Conservation (phyloP, 2,329 filamentous ascomycete species). For the Cladosporium sp. region DNA sequence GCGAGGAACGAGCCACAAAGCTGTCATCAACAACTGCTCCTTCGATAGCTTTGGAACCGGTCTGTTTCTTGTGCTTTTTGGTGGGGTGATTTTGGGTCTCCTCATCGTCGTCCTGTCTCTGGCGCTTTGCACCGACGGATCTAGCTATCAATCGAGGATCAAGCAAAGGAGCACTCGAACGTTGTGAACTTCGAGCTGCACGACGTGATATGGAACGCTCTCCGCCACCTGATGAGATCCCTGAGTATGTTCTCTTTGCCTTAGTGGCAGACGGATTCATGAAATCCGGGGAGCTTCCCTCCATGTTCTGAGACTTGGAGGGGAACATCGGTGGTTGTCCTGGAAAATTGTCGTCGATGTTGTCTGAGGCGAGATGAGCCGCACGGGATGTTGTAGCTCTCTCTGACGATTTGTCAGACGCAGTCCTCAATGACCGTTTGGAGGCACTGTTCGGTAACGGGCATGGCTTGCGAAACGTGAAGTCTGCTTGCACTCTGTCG, state of each 20-base stretch:
- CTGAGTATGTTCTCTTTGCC: neutral
- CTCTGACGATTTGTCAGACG: neutral
- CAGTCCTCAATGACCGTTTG: constrained; percentile 21
- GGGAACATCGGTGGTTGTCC: neutral
- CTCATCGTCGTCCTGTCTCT: neutral
- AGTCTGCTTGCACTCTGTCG: constrained; percentile 8
- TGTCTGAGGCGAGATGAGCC: neutral
- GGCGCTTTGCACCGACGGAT: neutral
- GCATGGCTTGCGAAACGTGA: constrained; percentile 18
- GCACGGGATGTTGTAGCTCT: neutral
- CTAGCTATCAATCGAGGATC: constrained; percentile 8
- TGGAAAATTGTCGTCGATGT: neutral
- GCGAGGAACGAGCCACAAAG: constrained; percentile 6
- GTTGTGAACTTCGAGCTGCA: neutral
- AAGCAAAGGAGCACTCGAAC: neutral
- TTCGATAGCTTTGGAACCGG: neutral
- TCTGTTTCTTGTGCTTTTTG: neutral
- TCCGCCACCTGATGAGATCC: neutral
- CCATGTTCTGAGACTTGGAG: neutral
- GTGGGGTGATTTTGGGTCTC: neutral
- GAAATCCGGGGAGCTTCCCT: constrained; percentile 11
- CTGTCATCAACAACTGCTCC: neutral
- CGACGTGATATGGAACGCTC: neutral
- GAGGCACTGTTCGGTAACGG: constrained; percentile 25
- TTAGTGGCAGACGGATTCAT: neutral